Conservation (phyloP, 495 filamentous ascomycete genomes). For the Hypoxylon fragiforme region DNA sequence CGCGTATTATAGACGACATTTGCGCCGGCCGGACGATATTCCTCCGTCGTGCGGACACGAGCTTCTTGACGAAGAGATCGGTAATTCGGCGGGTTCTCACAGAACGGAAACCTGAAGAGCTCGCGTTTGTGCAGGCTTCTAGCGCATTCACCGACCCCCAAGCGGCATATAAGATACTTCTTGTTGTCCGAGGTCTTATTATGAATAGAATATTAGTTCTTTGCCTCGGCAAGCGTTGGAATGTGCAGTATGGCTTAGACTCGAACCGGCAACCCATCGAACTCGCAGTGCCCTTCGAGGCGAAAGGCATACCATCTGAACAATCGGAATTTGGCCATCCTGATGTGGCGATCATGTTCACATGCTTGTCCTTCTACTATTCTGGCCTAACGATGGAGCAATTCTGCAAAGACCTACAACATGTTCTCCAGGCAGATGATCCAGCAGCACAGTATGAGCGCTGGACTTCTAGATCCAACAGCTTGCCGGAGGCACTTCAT, state of each 20-base stretch:
- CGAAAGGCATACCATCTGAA: slow-evolving; percentile 56
- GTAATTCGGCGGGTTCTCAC: slow-evolving; percentile 42
- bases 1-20: slow-evolving; percentile 38
- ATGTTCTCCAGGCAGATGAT: slow-evolving; percentile 55
- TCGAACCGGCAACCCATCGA: slow-evolving; percentile 47
- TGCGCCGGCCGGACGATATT: slow-evolving; percentile 28
- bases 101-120: slow-evolving; percentile 7
- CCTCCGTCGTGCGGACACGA: slow-evolving; percentile 32
- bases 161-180: slow-evolving; percentile 37
- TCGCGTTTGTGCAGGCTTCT: slow-evolving; percentile 23
- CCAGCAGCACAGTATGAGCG: slow-evolving; percentile 52
- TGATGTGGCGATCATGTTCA: slow-evolving; percentile 58
- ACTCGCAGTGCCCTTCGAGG: slow-evolving; percentile 54
- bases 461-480: slow-evolving; percentile 40
- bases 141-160: slow-evolving; percentile 38
- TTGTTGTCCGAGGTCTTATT: slow-evolving; percentile 47
- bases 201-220: slow-evolving; percentile 44
- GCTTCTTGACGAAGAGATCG: slow-evolving; percentile 7
- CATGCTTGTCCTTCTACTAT: slow-evolving; percentile 58
- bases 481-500: slow-evolving; percentile 47
- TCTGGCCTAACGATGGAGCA: slow-evolving; percentile 45
- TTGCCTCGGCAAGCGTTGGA: slow-evolving; percentile 48
- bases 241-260: slow-evolving; percentile 50
- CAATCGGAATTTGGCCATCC: slow-evolving; percentile 58
- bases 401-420: slow-evolving; percentile 44